Evolutionary conservation across 805 yeast genomes (phyloP), one percentile per base, ranked within the genome.

Genomic region (Lachancea dasiensis): DNA sequence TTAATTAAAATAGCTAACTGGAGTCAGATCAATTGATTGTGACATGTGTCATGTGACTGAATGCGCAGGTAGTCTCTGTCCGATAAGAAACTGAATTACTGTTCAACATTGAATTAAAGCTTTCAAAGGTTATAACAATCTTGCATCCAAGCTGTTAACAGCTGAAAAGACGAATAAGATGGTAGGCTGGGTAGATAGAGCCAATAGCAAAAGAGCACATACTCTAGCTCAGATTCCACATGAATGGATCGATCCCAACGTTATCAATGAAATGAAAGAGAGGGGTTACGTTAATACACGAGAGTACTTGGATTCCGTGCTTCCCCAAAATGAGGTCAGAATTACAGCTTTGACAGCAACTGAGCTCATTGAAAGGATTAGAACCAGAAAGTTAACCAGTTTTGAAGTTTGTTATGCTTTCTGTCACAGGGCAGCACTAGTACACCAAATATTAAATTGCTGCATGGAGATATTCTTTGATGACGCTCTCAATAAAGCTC

Each of bases 401-500:
- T 36, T 16, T 29, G 46, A 46, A 5, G 45, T 51, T 3, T 34
- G 48, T 3, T 36, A 34, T 22, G 81, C 81, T 0, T 77, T 70
- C 52, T 68, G 77, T 48, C 76, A 75, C 49, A 55, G 82, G 28
- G 73, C 81, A 3, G 70, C 76, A 3, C 52, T 73, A 13, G 72
- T 73, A 2, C 79, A 74, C 41, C 81, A 77, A 49, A 58, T 76
- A 39, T 51, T 60, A 26, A 67, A 56, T 39, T 53, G 54, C 36
- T 38, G 50, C 16, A 34, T 56, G 2, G 61, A 58, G 30, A 46
- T 57, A 15, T 75, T 80, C 49, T 64, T 74, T 24, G 73, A 72
- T 15, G 69, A 72, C 36, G 86, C 84, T 3, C 61, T 80, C 40
- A 60, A 61, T 40, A 64, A 70, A 34, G 86, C 86, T 4, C 52